Evolutionary conservation across 805 yeast species (phyloP), one percentile per base, ranked within the genome.

Genomic region (Hemisphaericaspora nanyangensis): DNA sequence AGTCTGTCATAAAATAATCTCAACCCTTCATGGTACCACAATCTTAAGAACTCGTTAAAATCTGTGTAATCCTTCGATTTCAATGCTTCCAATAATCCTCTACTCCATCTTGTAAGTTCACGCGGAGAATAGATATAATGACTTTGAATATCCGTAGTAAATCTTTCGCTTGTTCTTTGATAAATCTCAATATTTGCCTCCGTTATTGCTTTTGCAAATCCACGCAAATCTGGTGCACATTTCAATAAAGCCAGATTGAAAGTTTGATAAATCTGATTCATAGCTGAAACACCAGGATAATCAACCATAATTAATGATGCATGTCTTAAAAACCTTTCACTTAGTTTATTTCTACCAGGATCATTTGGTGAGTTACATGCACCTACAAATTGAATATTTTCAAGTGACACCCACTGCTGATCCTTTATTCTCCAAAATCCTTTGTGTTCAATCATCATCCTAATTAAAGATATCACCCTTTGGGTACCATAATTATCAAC

Each of bases 331-430:
- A 90, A 82, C 31, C 96, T 62, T 7, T 65, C 52, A 1, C 79
- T 65, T 17, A 91, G 53, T 3, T 54, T 55, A 8, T 72, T 64
- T 44, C 98, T 70, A 0, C 96, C 96, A 3, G 79, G 76, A 58
- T 85, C 95, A 0, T 80, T 70, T 0, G 96, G 82, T 1, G 96
- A 93, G 52, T 91, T 91, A 57, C 98, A 91, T 0, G 98, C 97
- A 7, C 95, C 97, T n/a, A 89, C 93, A 61, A 91, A 72, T 52
- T 85, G 95, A 19, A 91, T 68, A 33, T 80, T 72, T 13, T 70
- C 64, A 7, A 88, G 43, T 0, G 64, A 46, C 1, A 90, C 78
- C 95, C 96, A 91, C 18, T 70, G 69, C 34, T 70, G 67, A 20
- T 76, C 77, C 8, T 60, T 51, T 0, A 71, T 59, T 35, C 77